phyloP scores from a whole-genome alignment of 805 yeast genomes.

The Wickerhamomyces chaumierensis region DNA sequence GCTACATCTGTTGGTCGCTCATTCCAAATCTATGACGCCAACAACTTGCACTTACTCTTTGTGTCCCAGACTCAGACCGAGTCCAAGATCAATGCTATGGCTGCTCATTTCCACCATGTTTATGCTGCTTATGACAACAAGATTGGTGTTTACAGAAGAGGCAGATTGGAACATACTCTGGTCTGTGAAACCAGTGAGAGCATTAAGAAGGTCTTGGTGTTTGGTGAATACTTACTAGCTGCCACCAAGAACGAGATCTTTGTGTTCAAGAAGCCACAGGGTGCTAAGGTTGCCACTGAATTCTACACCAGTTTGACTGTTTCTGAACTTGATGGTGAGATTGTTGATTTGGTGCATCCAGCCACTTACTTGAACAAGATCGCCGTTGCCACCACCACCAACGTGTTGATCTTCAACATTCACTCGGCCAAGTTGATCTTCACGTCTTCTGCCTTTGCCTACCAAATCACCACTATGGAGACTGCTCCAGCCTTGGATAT shows the following conservation, averaged over 20 bases:
- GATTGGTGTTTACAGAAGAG: conserved; percentile 76
- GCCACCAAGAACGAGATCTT: conserved; percentile 35
- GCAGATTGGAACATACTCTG: conserved; percentile 39
- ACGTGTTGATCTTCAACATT: conserved; percentile 56
- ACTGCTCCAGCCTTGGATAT: conserved; percentile 82
- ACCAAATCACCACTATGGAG: conserved; percentile 59
- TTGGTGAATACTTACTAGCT: conserved; percentile 72
- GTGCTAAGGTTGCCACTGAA: conserved; percentile 40
- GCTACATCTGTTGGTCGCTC: conserved; percentile 85
- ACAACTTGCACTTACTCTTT: conserved; percentile 73
- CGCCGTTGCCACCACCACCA: conserved; percentile 64
- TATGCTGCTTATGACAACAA: conserved; percentile 64
- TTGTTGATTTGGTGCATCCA: conserved; percentile 65
- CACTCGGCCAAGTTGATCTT: conserved; percentile 65
- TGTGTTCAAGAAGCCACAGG: conserved; percentile 41
- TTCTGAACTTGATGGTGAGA: conserved; percentile 55
- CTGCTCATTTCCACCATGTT: conserved; percentile 76
- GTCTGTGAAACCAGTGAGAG: conserved; percentile 21
- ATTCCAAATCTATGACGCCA: conserved; percentile 89
- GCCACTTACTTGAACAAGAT: conserved; percentile 90
- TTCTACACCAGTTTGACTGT: conserved; percentile 53
- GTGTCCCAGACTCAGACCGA: conserved; percentile 76
- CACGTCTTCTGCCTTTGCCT: conserved; percentile 40
- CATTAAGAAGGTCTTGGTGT: conserved; percentile 42
- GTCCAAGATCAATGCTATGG: conserved; percentile 53